These are phyloP conservation scores for Fusarium neocosmosporiellum DNA, from an alignment of 2,329 filamentous ascomycete species.

Conservation along the genomic window DNA sequence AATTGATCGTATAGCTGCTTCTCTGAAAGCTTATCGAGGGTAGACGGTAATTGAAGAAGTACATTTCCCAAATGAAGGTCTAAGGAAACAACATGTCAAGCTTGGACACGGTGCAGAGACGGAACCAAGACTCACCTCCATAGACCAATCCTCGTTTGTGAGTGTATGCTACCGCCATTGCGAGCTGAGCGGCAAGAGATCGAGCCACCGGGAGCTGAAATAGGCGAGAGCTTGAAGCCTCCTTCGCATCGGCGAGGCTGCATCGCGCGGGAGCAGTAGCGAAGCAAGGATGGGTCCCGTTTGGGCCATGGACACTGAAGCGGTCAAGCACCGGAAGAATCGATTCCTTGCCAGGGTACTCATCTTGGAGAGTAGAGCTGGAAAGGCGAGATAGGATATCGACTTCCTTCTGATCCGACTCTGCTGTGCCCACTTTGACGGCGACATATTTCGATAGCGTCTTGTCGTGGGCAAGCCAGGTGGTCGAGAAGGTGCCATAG, in stretches of 20 bases:
- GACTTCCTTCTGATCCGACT: constrained; percentile 29
- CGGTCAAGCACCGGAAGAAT: constrained; percentile 37
- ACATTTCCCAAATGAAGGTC: constrained; percentile 51
- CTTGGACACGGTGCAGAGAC: background rate
- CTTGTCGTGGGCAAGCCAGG: constrained; percentile 48
- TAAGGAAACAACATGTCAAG: constrained; percentile 3
- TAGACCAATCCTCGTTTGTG: constrained; percentile 48
- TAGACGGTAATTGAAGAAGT: constrained; percentile 41
- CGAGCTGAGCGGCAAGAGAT: constrained; percentile 43
- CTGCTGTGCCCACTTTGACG: constrained; percentile 46
- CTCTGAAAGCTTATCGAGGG: constrained; percentile 34
- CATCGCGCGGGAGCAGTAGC: constrained; percentile 40
- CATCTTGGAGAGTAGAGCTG: background rate
- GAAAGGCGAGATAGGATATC: constrained; percentile 37
- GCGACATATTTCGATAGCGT: constrained; percentile 43
- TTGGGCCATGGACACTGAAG: constrained; percentile 43
- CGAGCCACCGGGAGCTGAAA: constrained; percentile 45
- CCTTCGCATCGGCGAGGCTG: constrained; percentile 37
- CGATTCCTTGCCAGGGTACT: background rate
- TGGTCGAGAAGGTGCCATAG: constrained; percentile 45
- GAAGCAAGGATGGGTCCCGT: constrained; percentile 45
- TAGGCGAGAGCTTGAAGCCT: constrained; percentile 3
- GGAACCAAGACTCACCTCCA: constrained; percentile 37
- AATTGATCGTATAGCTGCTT: constrained; percentile 40
- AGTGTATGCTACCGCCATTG: constrained; percentile 45